Base-by-base conservation (phyloP, 1,139 yeast genomes). In the Pichia sp. region DNA sequence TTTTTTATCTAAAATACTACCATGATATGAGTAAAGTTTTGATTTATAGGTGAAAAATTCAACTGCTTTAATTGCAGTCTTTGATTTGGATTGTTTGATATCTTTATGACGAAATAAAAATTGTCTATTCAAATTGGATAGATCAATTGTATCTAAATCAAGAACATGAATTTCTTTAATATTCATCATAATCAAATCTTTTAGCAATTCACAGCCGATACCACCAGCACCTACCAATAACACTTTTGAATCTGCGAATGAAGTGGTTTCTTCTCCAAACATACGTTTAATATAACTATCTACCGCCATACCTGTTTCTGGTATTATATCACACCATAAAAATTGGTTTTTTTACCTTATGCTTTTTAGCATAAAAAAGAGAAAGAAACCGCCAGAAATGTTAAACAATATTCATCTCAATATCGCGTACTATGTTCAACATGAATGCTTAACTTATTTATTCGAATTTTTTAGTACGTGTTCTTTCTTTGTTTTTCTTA, bases 221-320 rank as follows among this genome's bases (percentile, higher is more conserved):
- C 99, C 99, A 31, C 99, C 99, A 1, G 99, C 97, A 5, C 99
- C 99, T 0, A 95, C 96, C 73, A 95, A 74, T 46, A 95, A 73
- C 25, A 93, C 90, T 56, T 77, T 83, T n/a, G 86, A 64, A 22
- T 64, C 39, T 29, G 72, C 70, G 30, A 63, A 57, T 42, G 68
- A 58, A 0, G 56, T 49, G 54, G 66, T 69, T 18, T 70, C 59
- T 10, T 68, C 72, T 2, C 84, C 84, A 46, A 79, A 71, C 11
- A 79, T 70, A 53, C 69, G 69, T 55, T 62, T 68, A 50, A 78
- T 67, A 55, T 75, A 74, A 3, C 76, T 70, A 58, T 79, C 79
- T 57, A 55, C 52, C 1, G 58, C 52, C 62, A 58, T 60, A 7
- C 1, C 34, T 19, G 3, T 29, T 18, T 36, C 14, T 36, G 25